Conservation (phyloP, 441 rosid genomes). For the Arabidopsis lyrata region DNA sequence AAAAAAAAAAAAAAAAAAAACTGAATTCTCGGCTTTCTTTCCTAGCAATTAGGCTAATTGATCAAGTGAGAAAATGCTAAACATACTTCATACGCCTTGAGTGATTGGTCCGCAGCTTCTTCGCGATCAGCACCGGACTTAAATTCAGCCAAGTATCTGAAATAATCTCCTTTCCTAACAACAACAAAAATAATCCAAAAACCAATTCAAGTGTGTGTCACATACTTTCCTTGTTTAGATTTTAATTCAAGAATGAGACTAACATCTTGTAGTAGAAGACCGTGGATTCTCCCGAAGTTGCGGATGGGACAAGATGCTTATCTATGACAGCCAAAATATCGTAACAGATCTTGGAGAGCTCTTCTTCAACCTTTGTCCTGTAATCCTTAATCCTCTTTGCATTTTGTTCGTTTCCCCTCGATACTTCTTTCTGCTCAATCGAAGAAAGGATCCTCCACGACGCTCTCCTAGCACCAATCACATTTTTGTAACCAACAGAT, state of each 20-base stretch:
- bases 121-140: conserved; percentile 63
- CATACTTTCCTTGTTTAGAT: neutral
- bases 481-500: conserved; percentile 90
- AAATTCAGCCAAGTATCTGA: conserved; percentile 83
- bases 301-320: conserved; percentile 76
- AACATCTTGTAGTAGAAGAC: conserved; percentile 88
- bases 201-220: neutral
- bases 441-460: conserved; percentile 88
- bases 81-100: conserved; percentile 78
- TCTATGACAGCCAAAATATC: conserved; percentile 78
- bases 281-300: conserved; percentile 74
- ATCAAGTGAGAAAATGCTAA: neutral
- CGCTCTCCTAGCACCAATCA: conserved; percentile 88
- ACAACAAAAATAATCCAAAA: conserved; percentile 8
- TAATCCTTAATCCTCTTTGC: conserved; percentile 75
- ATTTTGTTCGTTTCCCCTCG: conserved; percentile 74
- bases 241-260: conserved; percentile 8
- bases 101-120: conserved; percentile 81
- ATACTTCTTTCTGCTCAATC: conserved; percentile 85
- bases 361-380: conserved; percentile 76
- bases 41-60: neutral
- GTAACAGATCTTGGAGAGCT: conserved; percentile 69
- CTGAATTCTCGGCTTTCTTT: neutral
- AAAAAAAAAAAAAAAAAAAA: neutral
- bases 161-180: conserved; percentile 87